Evolutionary conservation across 1,284 basidiomycete species (phyloP).

Genomic region (Apiotrichum veenhuisii): DNA sequence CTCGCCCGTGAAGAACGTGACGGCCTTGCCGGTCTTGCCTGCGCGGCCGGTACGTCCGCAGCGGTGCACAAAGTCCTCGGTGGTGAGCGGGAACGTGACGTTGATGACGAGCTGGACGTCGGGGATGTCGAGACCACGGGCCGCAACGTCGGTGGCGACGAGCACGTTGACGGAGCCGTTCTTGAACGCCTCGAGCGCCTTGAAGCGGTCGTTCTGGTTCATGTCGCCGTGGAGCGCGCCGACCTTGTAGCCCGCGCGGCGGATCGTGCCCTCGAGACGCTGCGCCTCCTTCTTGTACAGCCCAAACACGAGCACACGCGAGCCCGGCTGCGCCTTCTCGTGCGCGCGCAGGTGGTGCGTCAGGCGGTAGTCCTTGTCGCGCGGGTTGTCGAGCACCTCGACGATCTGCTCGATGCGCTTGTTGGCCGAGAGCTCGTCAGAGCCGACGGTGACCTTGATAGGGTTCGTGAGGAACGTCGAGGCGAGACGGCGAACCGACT

Average conservation of each 20-base stretch:
- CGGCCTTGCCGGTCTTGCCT: conserved; percentile 82
- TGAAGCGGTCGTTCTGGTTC: conserved; percentile 79
- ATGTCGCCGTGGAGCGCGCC: conserved; percentile 89
- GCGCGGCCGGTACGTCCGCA: conserved; percentile 95
- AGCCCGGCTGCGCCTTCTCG: conserved; percentile 54
- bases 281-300: conserved; percentile 97
- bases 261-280: conserved; percentile 77
- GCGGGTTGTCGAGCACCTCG: conserved; percentile 83
- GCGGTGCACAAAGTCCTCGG: conserved; percentile 88
- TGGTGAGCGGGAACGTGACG: conserved; percentile 94
- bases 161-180: conserved; percentile 75
- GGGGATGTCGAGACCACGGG: conserved; percentile 93
- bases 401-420: conserved; percentile 72
- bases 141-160: conserved; percentile 97
- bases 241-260: conserved; percentile 76
- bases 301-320: conserved; percentile 85
- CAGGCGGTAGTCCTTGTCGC: conserved; percentile 79
- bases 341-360: conserved; percentile 63
- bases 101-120: conserved; percentile 89
- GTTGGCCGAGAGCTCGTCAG: conserved; percentile 92
- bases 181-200: conserved; percentile 86
- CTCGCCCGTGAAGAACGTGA: conserved; percentile 95
- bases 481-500: conserved; percentile 89
- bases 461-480: conserved; percentile 82
- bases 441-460: conserved; percentile 88